A percentile compares a stretch with the other conserved stretches of the same genome.
These are phyloP conservation scores for Nelumbo lutea DNA, from an alignment of 164 flowering plant genomes.

Conservation along the genomic window DNA sequence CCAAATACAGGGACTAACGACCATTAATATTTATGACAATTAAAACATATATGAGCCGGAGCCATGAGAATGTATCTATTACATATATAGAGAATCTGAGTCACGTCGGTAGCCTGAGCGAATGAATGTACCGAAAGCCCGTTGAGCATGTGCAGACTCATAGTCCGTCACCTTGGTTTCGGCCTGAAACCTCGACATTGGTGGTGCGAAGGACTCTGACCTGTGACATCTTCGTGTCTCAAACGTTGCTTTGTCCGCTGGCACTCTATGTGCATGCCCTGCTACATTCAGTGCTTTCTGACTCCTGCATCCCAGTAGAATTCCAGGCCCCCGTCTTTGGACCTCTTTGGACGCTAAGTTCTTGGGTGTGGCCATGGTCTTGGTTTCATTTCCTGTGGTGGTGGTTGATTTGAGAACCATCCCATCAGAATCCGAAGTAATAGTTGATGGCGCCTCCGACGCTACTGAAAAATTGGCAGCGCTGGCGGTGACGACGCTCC, in stretches of 20 bases:
- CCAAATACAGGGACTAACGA: too few species aligned
- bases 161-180: constrained; percentile 23
- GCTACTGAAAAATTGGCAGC: constrained; percentile 52
- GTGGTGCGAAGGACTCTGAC: constrained; percentile 19
- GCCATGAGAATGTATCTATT: not conserved
- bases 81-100: constrained; percentile 17
- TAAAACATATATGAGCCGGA: constrained; percentile 5
- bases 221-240: constrained; percentile 10
- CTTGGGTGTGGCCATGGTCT: constrained; percentile 2
- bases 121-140: constrained; percentile 9
- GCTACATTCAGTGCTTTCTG: constrained; percentile 55
- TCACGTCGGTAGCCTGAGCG: constrained; percentile 15
- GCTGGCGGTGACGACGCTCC: constrained; percentile 79
- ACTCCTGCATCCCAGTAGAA: constrained; percentile 45
- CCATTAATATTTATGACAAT: too few species aligned
- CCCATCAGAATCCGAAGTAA: not conserved
- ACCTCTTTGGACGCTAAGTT: not conserved
- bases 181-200: constrained; percentile 21
- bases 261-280: constrained; percentile 23
- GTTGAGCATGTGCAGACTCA: constrained; percentile 17
- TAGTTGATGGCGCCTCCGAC: constrained; percentile 20
- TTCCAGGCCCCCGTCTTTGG: constrained; percentile 15
- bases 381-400: constrained; percentile 2
- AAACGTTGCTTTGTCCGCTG: constrained; percentile 8
- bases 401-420: not conserved